Percentiles rank a stretch among this genome's conserved stretches.
phyloP scores from a whole-genome alignment of 2,329 filamentous ascomycete genomes.

The Colletotrichum spaethianum region DNA sequence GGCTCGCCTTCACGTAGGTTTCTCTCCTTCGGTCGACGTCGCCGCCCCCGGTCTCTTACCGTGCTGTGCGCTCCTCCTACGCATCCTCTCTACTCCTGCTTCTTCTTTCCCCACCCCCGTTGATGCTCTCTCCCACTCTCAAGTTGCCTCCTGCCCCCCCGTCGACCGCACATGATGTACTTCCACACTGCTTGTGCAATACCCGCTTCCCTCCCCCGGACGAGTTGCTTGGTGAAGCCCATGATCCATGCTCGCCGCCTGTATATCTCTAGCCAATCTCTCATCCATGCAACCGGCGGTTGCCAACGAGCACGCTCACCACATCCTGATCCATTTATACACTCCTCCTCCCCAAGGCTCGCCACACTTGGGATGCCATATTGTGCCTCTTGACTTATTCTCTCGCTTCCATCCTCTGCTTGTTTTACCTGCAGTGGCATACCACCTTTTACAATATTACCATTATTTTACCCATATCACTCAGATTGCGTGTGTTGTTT shows the following conservation, averaged over 20 bases:
- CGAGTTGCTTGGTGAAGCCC: conserved; percentile 31
- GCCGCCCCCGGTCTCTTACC: conserved; percentile 37
- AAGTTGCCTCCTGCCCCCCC: conserved; percentile 39
- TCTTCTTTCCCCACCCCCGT: conserved; percentile 17
- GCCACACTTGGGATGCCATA: conserved; percentile 18
- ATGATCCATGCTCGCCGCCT: conserved; percentile 39
- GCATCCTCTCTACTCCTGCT: conserved; percentile 18
- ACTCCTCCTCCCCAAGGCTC: conserved; percentile 41
- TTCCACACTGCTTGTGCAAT: conserved; percentile 34
- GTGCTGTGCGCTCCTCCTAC: conserved; percentile 16
- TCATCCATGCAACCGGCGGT: conserved; percentile 42
- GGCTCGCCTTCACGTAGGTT: conserved; percentile 39
- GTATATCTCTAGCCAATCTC: conserved; percentile 43
- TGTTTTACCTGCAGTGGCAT: conserved; percentile 15
- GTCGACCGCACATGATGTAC: conserved; percentile 39
- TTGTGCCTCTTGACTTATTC: conserved; percentile 34
- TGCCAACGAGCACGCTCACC: conserved; percentile 31
- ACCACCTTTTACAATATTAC: conserved; percentile 19
- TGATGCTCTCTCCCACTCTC: conserved; percentile 16
- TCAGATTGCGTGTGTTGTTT: conserved; percentile 9
- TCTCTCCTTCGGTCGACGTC: conserved; percentile 40
- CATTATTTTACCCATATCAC: conserved; percentile 22
- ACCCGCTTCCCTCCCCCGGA: conserved; percentile 35
- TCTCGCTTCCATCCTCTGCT: conserved; percentile 21
- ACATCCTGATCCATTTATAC: conserved; percentile 42